These are phyloP conservation scores for Austropuccinia psidii DNA, from an alignment of 1,284 basidiomycete genomes.

Conservation along the genomic window DNA sequence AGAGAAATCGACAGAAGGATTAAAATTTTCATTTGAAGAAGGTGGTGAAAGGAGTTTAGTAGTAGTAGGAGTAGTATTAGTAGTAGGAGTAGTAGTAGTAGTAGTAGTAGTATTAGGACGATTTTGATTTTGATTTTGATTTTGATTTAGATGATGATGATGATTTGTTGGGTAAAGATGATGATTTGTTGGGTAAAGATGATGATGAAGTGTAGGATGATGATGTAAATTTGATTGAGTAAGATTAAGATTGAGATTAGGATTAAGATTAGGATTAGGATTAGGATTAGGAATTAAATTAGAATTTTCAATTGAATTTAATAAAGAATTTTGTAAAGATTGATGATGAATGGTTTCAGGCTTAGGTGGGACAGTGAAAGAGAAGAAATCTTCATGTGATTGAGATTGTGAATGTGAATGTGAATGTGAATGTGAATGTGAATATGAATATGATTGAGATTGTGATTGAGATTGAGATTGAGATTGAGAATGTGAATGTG, in stretches of 20 bases:
- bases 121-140: background rate
- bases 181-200: background rate
- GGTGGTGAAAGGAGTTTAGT: background rate
- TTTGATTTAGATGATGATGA: background rate
- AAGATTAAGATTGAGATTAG: background rate
- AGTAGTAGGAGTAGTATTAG: background rate
- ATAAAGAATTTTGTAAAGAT: too few relatives aligned
- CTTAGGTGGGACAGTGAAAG: slow-evolving; percentile 29
- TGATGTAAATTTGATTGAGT: background rate
- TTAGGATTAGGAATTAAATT: too few relatives aligned
- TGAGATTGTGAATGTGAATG: too few relatives aligned
- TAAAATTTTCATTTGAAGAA: background rate
- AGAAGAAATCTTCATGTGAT: slow-evolving; percentile 11
- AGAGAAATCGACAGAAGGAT: background rate
- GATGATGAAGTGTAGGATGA: background rate
- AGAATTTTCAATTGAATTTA: too few relatives aligned
- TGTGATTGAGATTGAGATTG: too few relatives aligned
- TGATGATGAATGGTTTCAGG: background rate
- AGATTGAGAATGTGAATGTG: too few relatives aligned
- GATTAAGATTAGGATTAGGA: background rate
- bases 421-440: too few relatives aligned
- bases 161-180: background rate
- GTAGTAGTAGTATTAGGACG: background rate
- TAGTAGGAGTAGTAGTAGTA: too few relatives aligned
- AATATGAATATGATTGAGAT: too few relatives aligned